Evolutionary conservation across 2,329 filamentous ascomycete species (phyloP).

Genomic region (Ampelomyces quisqualis): DNA sequence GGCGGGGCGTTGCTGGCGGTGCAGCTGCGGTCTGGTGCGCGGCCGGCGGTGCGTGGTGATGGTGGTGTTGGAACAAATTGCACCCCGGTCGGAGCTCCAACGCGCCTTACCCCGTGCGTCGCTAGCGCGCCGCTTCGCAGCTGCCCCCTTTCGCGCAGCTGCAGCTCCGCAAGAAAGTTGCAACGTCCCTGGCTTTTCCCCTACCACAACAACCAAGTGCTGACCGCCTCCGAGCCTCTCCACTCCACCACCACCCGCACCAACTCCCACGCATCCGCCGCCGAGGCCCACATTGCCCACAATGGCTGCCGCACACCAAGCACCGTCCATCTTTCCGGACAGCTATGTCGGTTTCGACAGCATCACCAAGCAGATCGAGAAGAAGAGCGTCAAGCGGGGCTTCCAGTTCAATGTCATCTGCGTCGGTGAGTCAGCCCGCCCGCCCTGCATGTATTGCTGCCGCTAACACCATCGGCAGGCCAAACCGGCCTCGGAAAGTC

Average conservation of each 20-base stretch:
- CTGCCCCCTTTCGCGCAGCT: conserved; percentile 45
- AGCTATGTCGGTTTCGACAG: conserved; percentile 99
- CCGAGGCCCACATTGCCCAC: conserved; percentile 33
- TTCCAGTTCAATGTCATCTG: conserved; percentile 99
- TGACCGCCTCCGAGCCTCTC: conserved; percentile 17
- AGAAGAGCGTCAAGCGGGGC: conserved; percentile 98
- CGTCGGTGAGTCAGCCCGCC: conserved; percentile 69
- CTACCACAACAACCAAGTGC: conserved; percentile 21
- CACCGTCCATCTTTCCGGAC: conserved; percentile 72
- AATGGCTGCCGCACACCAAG: conserved; percentile 68
- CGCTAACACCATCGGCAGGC: conserved; percentile 56
- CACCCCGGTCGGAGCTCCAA: conserved; percentile 27
- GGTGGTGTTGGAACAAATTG: conserved; percentile 36
- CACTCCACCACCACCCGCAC: conserved; percentile 12
- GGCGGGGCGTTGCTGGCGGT: conserved; percentile 4
- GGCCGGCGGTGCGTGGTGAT: conserved; percentile 10
- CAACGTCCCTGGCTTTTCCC: conserved; percentile 37
- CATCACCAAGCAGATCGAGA: conserved; percentile 99
- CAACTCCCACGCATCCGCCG: conserved; percentile 12
- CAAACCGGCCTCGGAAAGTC: conserved; percentile 99
- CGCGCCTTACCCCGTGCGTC: conserved; percentile 25
- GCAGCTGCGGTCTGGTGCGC: conserved; percentile 3
- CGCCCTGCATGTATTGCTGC: background rate
- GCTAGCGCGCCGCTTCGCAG: conserved; percentile 42
- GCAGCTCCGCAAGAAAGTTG: conserved; percentile 42